Conservation (phyloP, 345 rosid species). For the Trapa bicornis region DNA sequence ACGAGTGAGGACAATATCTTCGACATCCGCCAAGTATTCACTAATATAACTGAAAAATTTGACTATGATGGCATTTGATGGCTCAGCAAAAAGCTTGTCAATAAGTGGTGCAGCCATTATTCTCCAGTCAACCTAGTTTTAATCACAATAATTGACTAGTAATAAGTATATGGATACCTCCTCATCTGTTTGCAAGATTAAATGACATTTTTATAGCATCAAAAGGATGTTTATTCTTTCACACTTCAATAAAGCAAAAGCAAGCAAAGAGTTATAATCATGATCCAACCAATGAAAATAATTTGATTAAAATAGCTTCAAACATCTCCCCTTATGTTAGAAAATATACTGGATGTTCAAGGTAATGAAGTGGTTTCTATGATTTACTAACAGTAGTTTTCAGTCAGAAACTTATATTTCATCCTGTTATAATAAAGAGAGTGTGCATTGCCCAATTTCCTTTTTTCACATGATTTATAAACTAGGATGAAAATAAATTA, state of each 20-base stretch:
- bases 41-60: slow-evolving; percentile 62
- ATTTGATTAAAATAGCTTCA: neutral
- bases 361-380: neutral
- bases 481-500: neutral
- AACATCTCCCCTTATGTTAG: neutral
- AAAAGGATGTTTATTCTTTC: neutral
- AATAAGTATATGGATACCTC: neutral
- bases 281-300: neutral
- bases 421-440: neutral
- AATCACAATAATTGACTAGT: slow-evolving; percentile 6
- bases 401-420: neutral
- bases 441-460: neutral
- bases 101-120: slow-evolving; percentile 46
- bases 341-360: neutral
- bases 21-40: slow-evolving; percentile 49
- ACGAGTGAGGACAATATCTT: slow-evolving; percentile 42
- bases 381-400: neutral
- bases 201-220: neutral
- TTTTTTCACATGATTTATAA: neutral
- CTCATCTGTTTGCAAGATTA: neutral
- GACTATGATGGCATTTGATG: slow-evolving; percentile 69
- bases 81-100: slow-evolving; percentile 81
- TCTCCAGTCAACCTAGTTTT: slow-evolving; percentile 62
- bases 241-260: neutral
- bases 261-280: neutral